phyloP scores from a whole-genome alignment of 2,329 filamentous ascomycete genomes.

The Thielaviopsis punctulata region DNA sequence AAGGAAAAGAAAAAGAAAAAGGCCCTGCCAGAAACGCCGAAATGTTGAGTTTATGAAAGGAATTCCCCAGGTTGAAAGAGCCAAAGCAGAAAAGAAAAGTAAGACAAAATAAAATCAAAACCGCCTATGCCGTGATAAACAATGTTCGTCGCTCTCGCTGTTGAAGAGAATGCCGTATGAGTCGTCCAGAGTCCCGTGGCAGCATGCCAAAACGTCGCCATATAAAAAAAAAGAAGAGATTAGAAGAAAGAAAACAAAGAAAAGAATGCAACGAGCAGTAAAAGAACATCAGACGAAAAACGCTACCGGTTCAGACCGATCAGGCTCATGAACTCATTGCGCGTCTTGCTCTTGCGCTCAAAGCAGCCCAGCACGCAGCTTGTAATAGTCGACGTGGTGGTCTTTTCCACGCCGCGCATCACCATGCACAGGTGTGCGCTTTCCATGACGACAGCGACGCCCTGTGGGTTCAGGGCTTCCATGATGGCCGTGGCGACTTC shows the following conservation, averaged over 20 bases:
- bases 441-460: slow-evolving; percentile 95
- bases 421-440: slow-evolving; percentile 96
- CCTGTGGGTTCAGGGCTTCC: slow-evolving; percentile 82
- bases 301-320: slow-evolving; percentile 38
- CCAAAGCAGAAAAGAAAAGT: neutral
- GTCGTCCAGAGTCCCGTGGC: slow-evolving; percentile 7
- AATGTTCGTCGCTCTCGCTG: slow-evolving; percentile 12
- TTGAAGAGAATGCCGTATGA: slow-evolving; percentile 12
- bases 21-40: neutral
- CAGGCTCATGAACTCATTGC: slow-evolving; percentile 87
- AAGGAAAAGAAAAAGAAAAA: slow-evolving; percentile 8
- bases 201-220: slow-evolving; percentile 1
- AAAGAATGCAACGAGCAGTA: neutral
- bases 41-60: slow-evolving; percentile 1
- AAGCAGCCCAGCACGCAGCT: slow-evolving; percentile 97
- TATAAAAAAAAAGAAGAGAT: slow-evolving; percentile 1
- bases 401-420: slow-evolving; percentile 96
- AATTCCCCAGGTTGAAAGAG: slow-evolving; percentile 5
- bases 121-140: slow-evolving; percentile 8
- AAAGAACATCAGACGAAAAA: neutral
- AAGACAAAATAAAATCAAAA: neutral
- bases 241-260: slow-evolving; percentile 4
- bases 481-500: slow-evolving; percentile 89
- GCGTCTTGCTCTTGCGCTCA: slow-evolving; percentile 77
- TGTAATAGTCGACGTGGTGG: slow-evolving; percentile 70